A percentile compares a stretch with the other conserved stretches of the same genome.
Conservation (phyloP, 441 rosid genomes). For the Eutrema salsugineum region DNA sequence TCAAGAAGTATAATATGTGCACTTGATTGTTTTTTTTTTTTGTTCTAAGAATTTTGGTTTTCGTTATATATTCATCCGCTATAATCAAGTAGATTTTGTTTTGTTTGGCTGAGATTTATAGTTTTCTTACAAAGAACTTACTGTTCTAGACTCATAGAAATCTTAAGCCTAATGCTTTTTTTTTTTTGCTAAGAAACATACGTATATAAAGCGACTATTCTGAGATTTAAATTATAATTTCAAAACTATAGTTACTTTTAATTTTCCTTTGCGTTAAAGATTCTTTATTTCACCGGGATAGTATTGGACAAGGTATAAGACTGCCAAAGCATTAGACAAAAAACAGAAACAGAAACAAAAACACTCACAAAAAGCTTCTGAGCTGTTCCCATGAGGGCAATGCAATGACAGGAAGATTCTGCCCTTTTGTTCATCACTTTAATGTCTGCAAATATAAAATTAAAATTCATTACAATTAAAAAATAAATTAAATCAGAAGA, state of each 20-base stretch:
- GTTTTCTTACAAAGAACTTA: neutral
- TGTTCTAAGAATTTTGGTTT: neutral
- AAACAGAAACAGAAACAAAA: neutral
- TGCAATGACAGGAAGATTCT: slow-evolving; percentile 19
- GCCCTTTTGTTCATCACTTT: slow-evolving; percentile 10
- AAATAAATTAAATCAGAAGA: neutral
- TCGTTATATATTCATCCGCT: neutral
- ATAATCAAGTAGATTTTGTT: neutral
- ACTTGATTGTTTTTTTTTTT: neutral
- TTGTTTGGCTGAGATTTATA: neutral
- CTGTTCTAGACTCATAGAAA: neutral
- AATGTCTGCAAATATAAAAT: neutral
- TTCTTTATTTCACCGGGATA: slow-evolving; percentile 16
- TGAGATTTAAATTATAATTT: neutral
- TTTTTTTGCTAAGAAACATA: neutral
- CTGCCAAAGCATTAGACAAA: neutral
- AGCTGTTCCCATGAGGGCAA: slow-evolving; percentile 28
- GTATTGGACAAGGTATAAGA: neutral
- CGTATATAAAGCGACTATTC: neutral
- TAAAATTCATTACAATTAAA: neutral
- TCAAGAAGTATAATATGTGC: neutral
- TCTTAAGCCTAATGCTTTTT: neutral
- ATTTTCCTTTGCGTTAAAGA: neutral
- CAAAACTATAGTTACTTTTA: too few species aligned
- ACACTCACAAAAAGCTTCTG: neutral